A percentile compares a stretch with the other conserved stretches of the same genome.
These are phyloP conservation scores for Lycium barbarum DNA, from an alignment of 257 asterid species.

Conservation along the genomic window DNA sequence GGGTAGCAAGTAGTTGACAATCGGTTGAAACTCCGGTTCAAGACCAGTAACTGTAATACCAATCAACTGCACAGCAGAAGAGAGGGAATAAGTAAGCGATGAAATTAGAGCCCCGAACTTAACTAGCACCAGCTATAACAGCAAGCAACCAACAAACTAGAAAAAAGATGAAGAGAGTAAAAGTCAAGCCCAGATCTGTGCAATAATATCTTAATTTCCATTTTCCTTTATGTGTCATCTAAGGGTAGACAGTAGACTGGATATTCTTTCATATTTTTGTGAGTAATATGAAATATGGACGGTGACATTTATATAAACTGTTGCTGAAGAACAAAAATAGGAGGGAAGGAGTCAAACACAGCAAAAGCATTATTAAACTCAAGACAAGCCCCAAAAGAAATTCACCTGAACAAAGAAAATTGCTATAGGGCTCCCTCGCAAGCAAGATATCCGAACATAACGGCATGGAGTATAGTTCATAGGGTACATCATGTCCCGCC, in stretches of 20 bases:
- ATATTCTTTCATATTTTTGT: background rate
- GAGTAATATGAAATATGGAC: background rate
- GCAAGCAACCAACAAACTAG: background rate
- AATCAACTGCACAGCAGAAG: slow-evolving; percentile 67
- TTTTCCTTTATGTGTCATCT: background rate
- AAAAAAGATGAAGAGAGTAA: background rate
- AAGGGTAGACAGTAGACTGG: background rate
- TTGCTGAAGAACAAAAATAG: background rate
- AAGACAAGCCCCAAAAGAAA: slow-evolving; percentile 11
- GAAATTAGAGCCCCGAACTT: background rate
- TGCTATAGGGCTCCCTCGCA: slow-evolving; percentile 98
- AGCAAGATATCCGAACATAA: slow-evolving; percentile 91
- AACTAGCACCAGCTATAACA: slow-evolving; percentile 20
- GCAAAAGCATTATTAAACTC: background rate
- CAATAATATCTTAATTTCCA: background rate
- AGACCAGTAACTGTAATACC: slow-evolving; percentile 87
- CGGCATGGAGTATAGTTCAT: slow-evolving; percentile 91
- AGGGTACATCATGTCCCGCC: slow-evolving; percentile 91
- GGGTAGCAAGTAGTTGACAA: slow-evolving; percentile 78
- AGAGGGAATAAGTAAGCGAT: background rate
- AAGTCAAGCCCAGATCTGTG: background rate
- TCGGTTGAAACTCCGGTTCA: slow-evolving; percentile 93
- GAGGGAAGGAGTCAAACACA: background rate
- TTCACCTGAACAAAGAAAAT: slow-evolving; percentile 89
- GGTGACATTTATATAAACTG: slow-evolving; percentile 6